Percentiles rank a stretch among this genome's conserved stretches.
Conservation (phyloP, 2,329 filamentous ascomycete genomes). For the Stagonosporopsis rhizophila region DNA sequence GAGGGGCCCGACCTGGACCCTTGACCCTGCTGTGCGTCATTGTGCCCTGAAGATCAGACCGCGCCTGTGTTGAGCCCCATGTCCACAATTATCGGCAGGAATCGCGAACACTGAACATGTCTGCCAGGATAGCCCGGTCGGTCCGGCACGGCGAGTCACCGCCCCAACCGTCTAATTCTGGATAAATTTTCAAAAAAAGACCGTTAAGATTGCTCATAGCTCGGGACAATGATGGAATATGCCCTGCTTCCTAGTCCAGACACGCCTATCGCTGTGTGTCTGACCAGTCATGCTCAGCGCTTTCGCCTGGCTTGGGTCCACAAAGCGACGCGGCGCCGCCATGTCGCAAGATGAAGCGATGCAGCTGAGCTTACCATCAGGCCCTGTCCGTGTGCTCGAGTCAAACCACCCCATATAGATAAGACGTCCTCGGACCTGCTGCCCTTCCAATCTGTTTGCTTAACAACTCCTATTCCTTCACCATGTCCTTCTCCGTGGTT, state of each 20-base stretch:
- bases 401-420: slow-evolving; percentile 12
- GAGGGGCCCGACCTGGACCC: not conserved
- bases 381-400: slow-evolving; percentile 11
- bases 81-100: slow-evolving; percentile 17
- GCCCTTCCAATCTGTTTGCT: not conserved
- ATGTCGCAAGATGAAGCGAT: slow-evolving; percentile 8
- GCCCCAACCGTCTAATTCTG: slow-evolving; percentile 3
- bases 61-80: slow-evolving; percentile 13
- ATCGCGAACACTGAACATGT: slow-evolving; percentile 6
- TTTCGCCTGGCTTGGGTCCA: not conserved
- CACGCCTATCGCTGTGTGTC: not conserved
- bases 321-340: slow-evolving; percentile 12
- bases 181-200: slow-evolving; percentile 5
- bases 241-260: not conserved
- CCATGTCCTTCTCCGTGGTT: slow-evolving; percentile 18
- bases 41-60: not conserved
- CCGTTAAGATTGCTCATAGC: slow-evolving; percentile 10
- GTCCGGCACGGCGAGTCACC: slow-evolving; percentile 10
- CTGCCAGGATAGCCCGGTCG: slow-evolving; percentile 9
- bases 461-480: not conserved
- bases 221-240: slow-evolving; percentile 5
- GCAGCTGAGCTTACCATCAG: slow-evolving; percentile 6
- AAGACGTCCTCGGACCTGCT: not conserved
- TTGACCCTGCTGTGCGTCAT: slow-evolving; percentile 4
- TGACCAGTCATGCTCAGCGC: slow-evolving; percentile 6